phyloP scores from a whole-genome alignment of 2,329 filamentous ascomycete species.

The Microascus cirrosus region DNA sequence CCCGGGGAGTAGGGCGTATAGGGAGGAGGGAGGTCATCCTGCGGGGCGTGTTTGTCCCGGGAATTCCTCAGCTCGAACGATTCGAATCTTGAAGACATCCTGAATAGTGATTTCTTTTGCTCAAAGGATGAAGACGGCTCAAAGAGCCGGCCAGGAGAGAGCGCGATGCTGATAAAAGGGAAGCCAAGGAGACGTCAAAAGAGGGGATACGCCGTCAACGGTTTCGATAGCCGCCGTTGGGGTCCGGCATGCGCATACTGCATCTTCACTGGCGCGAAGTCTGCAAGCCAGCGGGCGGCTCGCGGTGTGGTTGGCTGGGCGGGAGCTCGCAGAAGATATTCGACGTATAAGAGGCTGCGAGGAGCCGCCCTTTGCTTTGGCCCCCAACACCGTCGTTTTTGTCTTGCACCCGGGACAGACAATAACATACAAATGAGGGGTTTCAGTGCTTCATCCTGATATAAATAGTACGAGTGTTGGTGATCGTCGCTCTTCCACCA shows the following conservation, averaged over 20 bases:
- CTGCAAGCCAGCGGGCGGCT: not conserved
- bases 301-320: not conserved
- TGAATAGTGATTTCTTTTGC: not conserved
- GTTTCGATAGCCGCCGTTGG: not conserved
- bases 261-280: not conserved
- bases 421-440: too few species aligned
- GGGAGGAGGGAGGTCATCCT: not conserved
- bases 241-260: not conserved
- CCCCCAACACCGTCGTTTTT: not conserved
- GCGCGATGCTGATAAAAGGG: not conserved
- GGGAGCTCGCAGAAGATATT: not conserved
- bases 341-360: not conserved
- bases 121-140: not conserved
- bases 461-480: too few species aligned
- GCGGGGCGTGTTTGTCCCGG: not conserved
- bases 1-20: not conserved
- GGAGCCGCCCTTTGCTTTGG: not conserved
- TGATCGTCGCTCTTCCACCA: too few species aligned
- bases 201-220: not conserved
- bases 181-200: not conserved
- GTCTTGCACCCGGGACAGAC: too few species aligned
- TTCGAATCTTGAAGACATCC: not conserved
- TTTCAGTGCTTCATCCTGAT: too few species aligned
- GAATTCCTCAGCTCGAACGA: slow-evolving; percentile 1
- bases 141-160: not conserved